Base-by-base conservation (phyloP, 352 stramenopile genomes). In the Pythium aphanidermatum region DNA sequence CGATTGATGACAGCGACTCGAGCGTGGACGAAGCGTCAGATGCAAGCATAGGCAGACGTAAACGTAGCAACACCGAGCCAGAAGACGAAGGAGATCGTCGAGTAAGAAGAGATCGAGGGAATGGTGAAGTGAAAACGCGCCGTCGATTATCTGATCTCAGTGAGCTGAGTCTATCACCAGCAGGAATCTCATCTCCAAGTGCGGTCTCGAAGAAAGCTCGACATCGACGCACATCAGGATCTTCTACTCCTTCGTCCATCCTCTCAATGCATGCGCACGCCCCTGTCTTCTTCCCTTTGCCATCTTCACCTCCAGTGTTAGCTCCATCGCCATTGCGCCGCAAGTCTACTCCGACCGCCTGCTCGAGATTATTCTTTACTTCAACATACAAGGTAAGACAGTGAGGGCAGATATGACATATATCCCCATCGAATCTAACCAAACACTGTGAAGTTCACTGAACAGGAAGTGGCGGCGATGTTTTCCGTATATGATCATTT, bases 401-500 rank as follows among this genome's bases (percentile, higher is more conserved):
- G 2, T n/a, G n/a, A n/a, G n/a, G n/a, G n/a, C n/a, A n/a, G n/a
- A n/a, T n/a, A n/a, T n/a, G n/a, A n/a, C n/a, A n/a, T 30, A 9
- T 9, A 23, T 11, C 12, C n/a, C 8, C 16, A 11, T 26, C 17
- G 37, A 26, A 30, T 16, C 13, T 26, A 23, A 26, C 41, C 39
- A 37, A 31, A 2, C 11, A 39, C 17, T 31, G 28, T 33, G 7
- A 30, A 91, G 76, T 92, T 89, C 29, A 92, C 79, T 5, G 44
- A 65, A 23, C 82, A 93, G 46, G 82, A 91, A 19, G 36, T 93
- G 0, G 64, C 89, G 21, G 79, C 82, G 1, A 90, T 93, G 71
- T 93, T 93, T 58, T 62, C 56, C 0, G 74, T 85, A 4, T 93
- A 93, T 29, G 71, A 79, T 2, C 63, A 89, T 52, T 81, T 93